phyloP scores from a whole-genome alignment of 345 rosid genomes.

The Eucalyptus grandis region DNA sequence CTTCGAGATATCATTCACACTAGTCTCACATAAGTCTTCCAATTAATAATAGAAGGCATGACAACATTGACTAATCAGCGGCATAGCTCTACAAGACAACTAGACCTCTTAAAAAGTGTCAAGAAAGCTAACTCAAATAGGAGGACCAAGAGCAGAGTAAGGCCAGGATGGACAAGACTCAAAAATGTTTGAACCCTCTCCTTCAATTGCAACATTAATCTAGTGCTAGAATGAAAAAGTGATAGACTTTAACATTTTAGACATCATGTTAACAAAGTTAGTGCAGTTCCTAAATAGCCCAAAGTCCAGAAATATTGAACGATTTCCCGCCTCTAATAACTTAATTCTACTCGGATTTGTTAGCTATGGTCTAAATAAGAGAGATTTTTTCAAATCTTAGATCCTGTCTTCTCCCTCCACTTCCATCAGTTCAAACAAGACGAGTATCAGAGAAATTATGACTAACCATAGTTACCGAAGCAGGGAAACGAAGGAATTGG shows the following conservation, averaged over 20 bases:
- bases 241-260: background rate
- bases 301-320: background rate
- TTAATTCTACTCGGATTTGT: background rate
- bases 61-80: rapidly evolving
- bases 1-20: background rate
- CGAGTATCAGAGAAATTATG: background rate
- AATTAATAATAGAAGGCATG: background rate
- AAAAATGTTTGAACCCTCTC: background rate
- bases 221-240: background rate
- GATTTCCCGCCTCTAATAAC: background rate
- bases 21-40: background rate
- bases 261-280: background rate
- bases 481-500: background rate
- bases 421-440: background rate
- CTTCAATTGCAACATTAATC: background rate
- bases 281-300: background rate
- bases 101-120: background rate
- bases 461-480: background rate
- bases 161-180: background rate
- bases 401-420: background rate
- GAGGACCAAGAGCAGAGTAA: background rate
- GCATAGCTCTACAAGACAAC: background rate
- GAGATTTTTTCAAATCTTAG: background rate
- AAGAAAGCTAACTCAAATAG: background rate
- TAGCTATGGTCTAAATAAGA: background rate